phyloP scores from a whole-genome alignment of 306 rosid species.

The Lathyrus sativus region DNA sequence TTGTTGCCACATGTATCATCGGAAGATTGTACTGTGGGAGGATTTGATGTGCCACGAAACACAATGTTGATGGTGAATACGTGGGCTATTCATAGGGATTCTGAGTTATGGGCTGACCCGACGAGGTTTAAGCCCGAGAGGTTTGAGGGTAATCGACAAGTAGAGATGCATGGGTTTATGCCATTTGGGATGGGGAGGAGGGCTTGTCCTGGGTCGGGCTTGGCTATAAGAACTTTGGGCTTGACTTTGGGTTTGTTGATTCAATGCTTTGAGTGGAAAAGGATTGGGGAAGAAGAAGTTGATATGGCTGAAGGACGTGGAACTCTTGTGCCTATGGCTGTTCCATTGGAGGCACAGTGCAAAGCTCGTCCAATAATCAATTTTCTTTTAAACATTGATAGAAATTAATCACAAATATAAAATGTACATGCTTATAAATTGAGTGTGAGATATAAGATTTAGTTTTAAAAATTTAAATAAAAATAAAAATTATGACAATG shows the following conservation, averaged over 20 bases:
- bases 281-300: conserved; percentile 30
- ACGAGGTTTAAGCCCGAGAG: conserved; percentile 56
- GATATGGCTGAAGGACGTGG: conserved; percentile 53
- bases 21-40: conserved; percentile 44
- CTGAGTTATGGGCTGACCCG: conserved; percentile 46
- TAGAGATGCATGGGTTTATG: conserved; percentile 21
- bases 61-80: conserved; percentile 54
- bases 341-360: conserved; percentile 57
- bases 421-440: no score
- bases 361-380: conserved; percentile 45
- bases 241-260: conserved; percentile 47
- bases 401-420: no score
- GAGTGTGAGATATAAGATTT: no score
- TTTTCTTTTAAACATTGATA: no score
- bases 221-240: conserved; percentile 51
- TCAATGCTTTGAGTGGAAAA: conserved; percentile 70
- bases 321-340: conserved; percentile 42
- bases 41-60: conserved; percentile 52
- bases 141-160: conserved; percentile 25
- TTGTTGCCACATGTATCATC: conserved; percentile 54
- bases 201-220: conserved; percentile 50
- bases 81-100: conserved; percentile 67
- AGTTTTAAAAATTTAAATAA: no score
- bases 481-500: no score
- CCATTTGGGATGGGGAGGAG: conserved; percentile 64